Conservation (phyloP, 1,139 yeast genomes). For the Pichia sp. region DNA sequence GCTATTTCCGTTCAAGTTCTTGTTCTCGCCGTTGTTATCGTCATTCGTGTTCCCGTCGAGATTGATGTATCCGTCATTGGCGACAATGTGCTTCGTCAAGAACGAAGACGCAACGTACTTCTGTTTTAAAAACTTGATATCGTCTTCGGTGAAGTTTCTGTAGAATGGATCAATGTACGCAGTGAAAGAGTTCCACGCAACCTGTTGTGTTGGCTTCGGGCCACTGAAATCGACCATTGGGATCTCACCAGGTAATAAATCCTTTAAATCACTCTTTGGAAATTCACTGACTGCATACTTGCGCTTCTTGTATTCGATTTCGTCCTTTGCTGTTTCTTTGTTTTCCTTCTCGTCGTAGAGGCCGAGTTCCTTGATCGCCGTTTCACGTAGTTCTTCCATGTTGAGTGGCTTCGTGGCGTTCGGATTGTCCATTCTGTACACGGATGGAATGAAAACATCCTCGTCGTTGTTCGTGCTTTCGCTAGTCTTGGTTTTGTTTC, state of each 20-base stretch:
- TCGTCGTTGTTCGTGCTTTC: not conserved
- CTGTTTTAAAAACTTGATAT: constrained; percentile 67
- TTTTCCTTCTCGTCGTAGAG: constrained; percentile 25
- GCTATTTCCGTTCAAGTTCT: not conserved
- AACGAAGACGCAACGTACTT: constrained; percentile 38
- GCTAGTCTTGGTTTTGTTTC: not conserved
- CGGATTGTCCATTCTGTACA: constrained; percentile 20
- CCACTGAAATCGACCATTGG: constrained; percentile 88
- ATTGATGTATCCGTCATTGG: constrained; percentile 42
- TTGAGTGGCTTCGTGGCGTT: constrained; percentile 18
- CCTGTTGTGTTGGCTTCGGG: constrained; percentile 87
- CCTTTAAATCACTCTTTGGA: constrained; percentile 75
- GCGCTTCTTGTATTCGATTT: constrained; percentile 59
- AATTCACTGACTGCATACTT: constrained; percentile 89
- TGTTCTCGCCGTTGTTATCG: not conserved
- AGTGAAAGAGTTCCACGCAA: constrained; percentile 86
- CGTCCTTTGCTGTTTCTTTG: constrained; percentile 32
- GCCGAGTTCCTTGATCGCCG: constrained; percentile 22
- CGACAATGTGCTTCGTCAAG: constrained; percentile 7
- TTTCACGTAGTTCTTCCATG: constrained; percentile 21
- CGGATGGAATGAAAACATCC: constrained; percentile 26
- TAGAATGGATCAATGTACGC: constrained; percentile 84
- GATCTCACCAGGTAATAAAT: constrained; percentile 79
- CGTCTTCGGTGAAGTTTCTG: constrained; percentile 76
- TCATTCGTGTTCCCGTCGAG: constrained; percentile 39